Conservation (phyloP, 2,329 filamentous ascomycete genomes). For the Lomentospora prolificans region DNA sequence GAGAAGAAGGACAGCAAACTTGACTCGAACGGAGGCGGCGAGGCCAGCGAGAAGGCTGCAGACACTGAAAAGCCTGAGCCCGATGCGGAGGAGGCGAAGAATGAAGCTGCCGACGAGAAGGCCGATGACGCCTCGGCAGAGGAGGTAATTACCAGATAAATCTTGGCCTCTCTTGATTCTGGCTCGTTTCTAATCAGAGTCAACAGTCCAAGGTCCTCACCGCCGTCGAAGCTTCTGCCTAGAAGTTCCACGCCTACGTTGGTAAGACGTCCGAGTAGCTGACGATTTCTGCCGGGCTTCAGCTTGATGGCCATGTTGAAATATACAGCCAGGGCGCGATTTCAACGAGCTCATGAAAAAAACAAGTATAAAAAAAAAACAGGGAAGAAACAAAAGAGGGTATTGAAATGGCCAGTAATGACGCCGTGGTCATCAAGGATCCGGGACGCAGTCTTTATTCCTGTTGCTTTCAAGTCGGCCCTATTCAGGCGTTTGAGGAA, state of each 20-base stretch:
- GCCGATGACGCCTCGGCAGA: constrained; percentile 22
- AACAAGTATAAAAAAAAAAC: background rate
- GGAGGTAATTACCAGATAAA: constrained; percentile 10
- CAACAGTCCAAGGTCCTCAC: constrained; percentile 20
- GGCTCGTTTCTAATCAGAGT: no score
- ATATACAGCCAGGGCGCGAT: background rate
- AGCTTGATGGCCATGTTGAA: background rate
- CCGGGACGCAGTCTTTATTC: background rate
- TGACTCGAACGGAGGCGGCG: constrained; percentile 30
- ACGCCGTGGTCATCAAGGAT: background rate
- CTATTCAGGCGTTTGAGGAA: background rate
- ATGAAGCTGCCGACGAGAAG: constrained; percentile 23
- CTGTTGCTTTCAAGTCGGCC: background rate
- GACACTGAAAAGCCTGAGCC: constrained; percentile 28
- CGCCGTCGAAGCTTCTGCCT: constrained; percentile 28
- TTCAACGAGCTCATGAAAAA: background rate
- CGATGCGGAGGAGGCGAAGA: constrained; percentile 26
- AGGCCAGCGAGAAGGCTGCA: constrained; percentile 21
- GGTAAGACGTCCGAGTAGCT: background rate
- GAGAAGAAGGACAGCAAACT: constrained; percentile 26
- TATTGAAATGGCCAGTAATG: constrained; percentile 7
- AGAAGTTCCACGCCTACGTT: constrained; percentile 8
- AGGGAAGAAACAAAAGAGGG: constrained; percentile 9
- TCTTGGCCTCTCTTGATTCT: background rate
- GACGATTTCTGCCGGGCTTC: constrained; percentile 1